Conservation (phyloP, 2,329 filamentous ascomycete species). For the Aspergillus sp. region DNA sequence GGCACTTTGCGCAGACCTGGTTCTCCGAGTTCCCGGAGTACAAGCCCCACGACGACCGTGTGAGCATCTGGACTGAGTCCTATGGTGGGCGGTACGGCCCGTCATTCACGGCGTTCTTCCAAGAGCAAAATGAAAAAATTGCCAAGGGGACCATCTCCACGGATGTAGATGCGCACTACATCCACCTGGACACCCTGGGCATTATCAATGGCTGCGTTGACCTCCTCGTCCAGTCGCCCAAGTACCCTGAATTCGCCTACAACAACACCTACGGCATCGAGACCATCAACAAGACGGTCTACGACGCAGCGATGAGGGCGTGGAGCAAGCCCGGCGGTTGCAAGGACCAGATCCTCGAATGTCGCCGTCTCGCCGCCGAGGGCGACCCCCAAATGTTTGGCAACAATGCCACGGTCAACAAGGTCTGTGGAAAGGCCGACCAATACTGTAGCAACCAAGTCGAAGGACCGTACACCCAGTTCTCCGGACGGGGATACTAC, state of each 20-base stretch:
- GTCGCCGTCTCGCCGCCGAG: constrained; percentile 45
- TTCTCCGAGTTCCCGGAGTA: constrained; percentile 63
- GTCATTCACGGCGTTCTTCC: constrained; percentile 38
- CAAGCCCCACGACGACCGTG: constrained; percentile 53
- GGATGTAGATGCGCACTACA: constrained; percentile 28
- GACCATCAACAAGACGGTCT: constrained; percentile 48
- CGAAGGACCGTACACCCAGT: constrained; percentile 43
- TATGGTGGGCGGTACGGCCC: constrained; percentile 47
- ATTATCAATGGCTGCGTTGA: constrained; percentile 59
- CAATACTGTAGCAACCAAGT: constrained; percentile 46
- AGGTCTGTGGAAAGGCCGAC: constrained; percentile 44
- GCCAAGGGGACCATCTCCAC: constrained; percentile 26
- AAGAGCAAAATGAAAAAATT: constrained; percentile 43
- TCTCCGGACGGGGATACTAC: constrained; percentile 52
- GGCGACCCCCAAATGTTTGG: constrained; percentile 52
- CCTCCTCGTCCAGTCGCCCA: constrained; percentile 46
- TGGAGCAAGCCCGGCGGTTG: constrained; percentile 51
- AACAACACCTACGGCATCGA: constrained; percentile 61
- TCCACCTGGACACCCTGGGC: constrained; percentile 51
- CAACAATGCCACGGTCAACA: constrained; percentile 45
- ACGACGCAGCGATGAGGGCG: constrained; percentile 44
- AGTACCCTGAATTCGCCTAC: constrained; percentile 52
- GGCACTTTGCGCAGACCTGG: constrained; percentile 62
- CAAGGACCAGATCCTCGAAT: constrained; percentile 52
- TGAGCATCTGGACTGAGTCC: constrained; percentile 46